Conservation (phyloP, 2,329 filamentous ascomycete genomes). For the Penicillium sp. region DNA sequence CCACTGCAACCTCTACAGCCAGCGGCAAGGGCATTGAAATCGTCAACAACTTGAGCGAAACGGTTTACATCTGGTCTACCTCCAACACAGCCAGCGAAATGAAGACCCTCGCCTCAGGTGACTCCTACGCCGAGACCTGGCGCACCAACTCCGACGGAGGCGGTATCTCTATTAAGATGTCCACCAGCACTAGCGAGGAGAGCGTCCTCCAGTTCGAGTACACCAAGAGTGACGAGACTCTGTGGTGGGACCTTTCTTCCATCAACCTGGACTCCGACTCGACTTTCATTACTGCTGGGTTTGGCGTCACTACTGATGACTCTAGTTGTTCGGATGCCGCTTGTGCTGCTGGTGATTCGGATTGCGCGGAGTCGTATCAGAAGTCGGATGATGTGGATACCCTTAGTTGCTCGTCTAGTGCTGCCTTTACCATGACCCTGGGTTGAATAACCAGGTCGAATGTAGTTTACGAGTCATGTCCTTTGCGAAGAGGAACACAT, state of each 20-base stretch:
- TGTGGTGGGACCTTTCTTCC: constrained; percentile 34
- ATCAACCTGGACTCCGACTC: constrained; percentile 27
- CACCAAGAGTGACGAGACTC: constrained; percentile 21
- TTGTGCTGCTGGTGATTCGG: constrained; percentile 21
- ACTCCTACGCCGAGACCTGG: constrained; percentile 27
- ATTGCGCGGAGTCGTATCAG: too few relatives aligned
- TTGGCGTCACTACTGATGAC: constrained; percentile 26
- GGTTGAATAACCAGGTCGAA: constrained; percentile 10
- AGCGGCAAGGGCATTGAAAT: constrained; percentile 22
- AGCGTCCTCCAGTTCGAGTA: constrained; percentile 35
- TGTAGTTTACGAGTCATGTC: not conserved
- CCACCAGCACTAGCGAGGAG: constrained; percentile 16
- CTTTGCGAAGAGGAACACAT: not conserved
- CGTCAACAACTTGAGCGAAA: constrained; percentile 26
- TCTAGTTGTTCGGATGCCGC: constrained; percentile 20
- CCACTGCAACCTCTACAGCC: constrained; percentile 1
- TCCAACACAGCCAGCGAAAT: constrained; percentile 18
- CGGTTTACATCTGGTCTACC: constrained; percentile 30
- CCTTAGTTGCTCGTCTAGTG: constrained; percentile 20
- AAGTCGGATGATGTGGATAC: constrained; percentile 16
- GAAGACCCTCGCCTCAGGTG: constrained; percentile 19
- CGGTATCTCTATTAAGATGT: constrained; percentile 34
- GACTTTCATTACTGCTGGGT: constrained; percentile 22
- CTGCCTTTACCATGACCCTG: constrained; percentile 40
- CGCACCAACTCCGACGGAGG: constrained; percentile 30